A percentile compares a stretch with the other conserved stretches of the same genome.
phyloP scores from a whole-genome alignment of 441 rosid genomes.

The Hura crepitans region DNA sequence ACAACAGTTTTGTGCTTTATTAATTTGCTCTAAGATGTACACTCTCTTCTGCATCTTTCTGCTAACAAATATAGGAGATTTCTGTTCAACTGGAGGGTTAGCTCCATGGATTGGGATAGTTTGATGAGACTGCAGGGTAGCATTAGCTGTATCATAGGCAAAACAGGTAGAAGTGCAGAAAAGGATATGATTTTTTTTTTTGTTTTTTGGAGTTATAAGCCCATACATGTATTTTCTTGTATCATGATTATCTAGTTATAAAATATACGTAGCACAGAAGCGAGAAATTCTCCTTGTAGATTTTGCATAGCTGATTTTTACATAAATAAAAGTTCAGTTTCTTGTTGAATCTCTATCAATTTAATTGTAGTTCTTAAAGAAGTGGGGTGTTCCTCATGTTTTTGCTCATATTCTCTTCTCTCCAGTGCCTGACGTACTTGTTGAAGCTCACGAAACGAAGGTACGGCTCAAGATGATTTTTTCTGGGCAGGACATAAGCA shows the following conservation, averaged over 20 bases:
- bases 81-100: background rate
- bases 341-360: background rate
- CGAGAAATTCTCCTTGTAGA: slow-evolving; percentile 15
- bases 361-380: no score
- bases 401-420: no score
- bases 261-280: background rate
- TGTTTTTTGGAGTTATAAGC: background rate
- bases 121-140: slow-evolving; percentile 15
- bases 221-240: background rate
- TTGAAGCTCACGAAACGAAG: no score
- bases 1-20: slow-evolving; percentile 1
- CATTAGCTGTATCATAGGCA: slow-evolving; percentile 14
- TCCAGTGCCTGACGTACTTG: no score
- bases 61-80: background rate
- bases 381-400: no score
- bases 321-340: background rate
- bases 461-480: no score
- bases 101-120: no score
- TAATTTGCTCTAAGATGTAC: background rate
- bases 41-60: background rate
- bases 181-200: slow-evolving; percentile 23
- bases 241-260: background rate
- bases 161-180: background rate
- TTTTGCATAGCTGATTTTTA: background rate
- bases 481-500: no score